These are phyloP conservation scores for Phragmites australis DNA, from an alignment of 176 grass and related monocot genomes.

Conservation along the genomic window DNA sequence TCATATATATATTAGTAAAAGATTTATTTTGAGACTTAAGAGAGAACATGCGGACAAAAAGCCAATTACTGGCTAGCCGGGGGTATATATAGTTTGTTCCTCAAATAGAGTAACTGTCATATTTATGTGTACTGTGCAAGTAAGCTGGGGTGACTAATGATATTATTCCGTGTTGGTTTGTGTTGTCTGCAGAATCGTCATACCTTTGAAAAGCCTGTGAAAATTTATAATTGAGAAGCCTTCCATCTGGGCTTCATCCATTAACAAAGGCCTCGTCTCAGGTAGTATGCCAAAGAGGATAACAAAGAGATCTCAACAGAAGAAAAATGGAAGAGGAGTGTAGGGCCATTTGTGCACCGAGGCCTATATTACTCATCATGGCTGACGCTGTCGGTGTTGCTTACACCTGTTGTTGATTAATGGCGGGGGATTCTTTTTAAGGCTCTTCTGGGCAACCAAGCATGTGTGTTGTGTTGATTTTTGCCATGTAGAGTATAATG, in stretches of 20 bases:
- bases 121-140: not conserved
- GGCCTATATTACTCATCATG: slow-evolving; percentile 29
- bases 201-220: slow-evolving; percentile 71
- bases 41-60: no score
- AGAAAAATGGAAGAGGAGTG: slow-evolving; percentile 18
- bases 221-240: slow-evolving; percentile 66
- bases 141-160: not conserved
- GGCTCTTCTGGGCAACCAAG: slow-evolving; percentile 24
- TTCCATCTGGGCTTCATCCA: not conserved
- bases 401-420: slow-evolving; percentile 22
- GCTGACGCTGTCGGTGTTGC: not conserved
- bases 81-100: no score
- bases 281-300: slow-evolving; percentile 11
- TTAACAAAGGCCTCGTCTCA: not conserved
- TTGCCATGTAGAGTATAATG: slow-evolving; percentile 38
- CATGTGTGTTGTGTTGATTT: slow-evolving; percentile 34
- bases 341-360: slow-evolving; percentile 3
- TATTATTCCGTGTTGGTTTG: slow-evolving; percentile 21
- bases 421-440: slow-evolving; percentile 16
- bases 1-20: no score
- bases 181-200: slow-evolving; percentile 62
- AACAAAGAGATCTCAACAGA: not conserved
- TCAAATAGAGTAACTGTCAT: no score
- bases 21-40: no score
- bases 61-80: no score